phyloP scores from a whole-genome alignment of 495 filamentous ascomycete species.

The Neurospora hispaniola region DNA sequence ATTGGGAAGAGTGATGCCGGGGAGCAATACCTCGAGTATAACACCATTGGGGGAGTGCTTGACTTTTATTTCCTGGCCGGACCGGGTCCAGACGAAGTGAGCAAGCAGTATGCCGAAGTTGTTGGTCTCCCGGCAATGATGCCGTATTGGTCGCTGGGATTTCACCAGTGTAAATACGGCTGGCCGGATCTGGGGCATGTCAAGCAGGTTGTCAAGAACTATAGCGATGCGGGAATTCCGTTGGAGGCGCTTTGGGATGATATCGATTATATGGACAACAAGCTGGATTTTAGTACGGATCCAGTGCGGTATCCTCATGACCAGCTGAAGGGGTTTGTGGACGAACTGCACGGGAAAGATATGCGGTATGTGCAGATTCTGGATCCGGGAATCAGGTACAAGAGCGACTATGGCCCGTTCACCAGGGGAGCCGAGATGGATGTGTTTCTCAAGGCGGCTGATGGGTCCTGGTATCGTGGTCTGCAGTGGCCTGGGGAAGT shows the following conservation, averaged over 20 bases:
- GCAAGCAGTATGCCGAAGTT: conserved; percentile 63
- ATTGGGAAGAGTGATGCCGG: conserved; percentile 51
- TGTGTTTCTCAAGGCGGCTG: conserved; percentile 52
- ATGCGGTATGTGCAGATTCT: conserved; percentile 84
- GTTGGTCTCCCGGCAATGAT: conserved; percentile 65
- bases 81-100: conserved; percentile 58
- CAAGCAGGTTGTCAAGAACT: conserved; percentile 69
- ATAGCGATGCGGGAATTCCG: conserved; percentile 64
- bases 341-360: conserved; percentile 56
- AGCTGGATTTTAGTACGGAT: conserved; percentile 61
- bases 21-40: conserved; percentile 74
- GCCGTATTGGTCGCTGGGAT: conserved; percentile 79
- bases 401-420: conserved; percentile 50
- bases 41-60: conserved; percentile 66
- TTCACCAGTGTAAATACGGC: conserved; percentile 80
- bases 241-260: conserved; percentile 89
- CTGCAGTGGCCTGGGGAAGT: conserved; percentile 80
- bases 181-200: conserved; percentile 64
- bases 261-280: conserved; percentile 66
- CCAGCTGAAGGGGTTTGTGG: conserved; percentile 55
- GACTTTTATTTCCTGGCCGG: conserved; percentile 83
- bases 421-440: conserved; percentile 48
- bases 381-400: conserved; percentile 64
- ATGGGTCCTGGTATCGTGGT: conserved; percentile 60
- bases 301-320: conserved; percentile 56